Evolutionary conservation across 1,139 yeast species (phyloP), one percentile per base, ranked within the genome.

Genomic region (Eremothecium cymbalariae): DNA sequence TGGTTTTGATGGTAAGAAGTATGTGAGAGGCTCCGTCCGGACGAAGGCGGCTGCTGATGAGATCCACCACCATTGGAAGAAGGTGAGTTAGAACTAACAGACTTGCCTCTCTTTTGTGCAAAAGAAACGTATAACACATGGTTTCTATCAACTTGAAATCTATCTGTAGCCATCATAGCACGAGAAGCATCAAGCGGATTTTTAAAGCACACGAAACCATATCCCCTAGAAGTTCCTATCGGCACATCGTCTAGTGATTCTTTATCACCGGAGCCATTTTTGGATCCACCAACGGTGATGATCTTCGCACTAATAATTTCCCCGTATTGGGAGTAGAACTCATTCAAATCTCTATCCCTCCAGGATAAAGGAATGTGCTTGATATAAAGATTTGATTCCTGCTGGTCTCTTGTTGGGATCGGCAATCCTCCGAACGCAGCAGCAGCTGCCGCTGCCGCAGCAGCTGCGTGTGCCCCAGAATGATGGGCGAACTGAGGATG

Each of bases 141-240:
- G 9, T 46, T 42, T 6, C 41, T 40, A 14, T 46, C 43, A 4
- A 51, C 31, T 29, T 39, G 47, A 15, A 36, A 50, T 2, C 66
- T 65, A 40, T 68, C 61, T 55, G 70, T 67, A 9, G 61, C 57
- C 14, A 66, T 50, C 21, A 69, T 49, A 1, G 74, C 74, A 26
- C 60, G 56, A 1, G 71, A 65, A 1, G 74, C 74, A 46, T 67
- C 70, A 7, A 62, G 43, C 7, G 70, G 64, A 23, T 64, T 60
- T 35, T 60, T 60, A 47, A 64, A 70, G 38, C 72, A 68, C 9
- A 70, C 74, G 49, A 70, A 70, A 1, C 74, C 76, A 46, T 65
- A 70, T 0, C 74, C 74, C 37, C 67, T 61, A 0, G 72, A 61
- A 0, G 46, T 22, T 1, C 65, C 65, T 18, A 45, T 14, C 5